Base-by-base conservation (phyloP, 305 asterid genomes). In the Nicotiana rustica region DNA sequence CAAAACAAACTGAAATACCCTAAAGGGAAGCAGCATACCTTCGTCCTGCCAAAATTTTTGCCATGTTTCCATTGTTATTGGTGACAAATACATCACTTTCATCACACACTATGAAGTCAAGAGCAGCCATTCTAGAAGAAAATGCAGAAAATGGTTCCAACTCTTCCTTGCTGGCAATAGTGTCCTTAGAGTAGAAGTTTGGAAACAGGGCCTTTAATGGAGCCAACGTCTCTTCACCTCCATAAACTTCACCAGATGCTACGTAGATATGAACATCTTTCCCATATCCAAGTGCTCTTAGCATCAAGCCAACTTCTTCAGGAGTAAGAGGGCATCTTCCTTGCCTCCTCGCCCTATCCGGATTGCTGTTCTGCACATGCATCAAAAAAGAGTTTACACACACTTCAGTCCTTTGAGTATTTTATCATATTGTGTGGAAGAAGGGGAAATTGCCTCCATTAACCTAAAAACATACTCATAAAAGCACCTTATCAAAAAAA, bases 51-150 rank as follows among this genome's bases (percentile, higher is more conserved):
- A 96, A 83, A 67, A 96, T 96, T 88, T 91, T 96, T 17, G 98
- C 99, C 99, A 96, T 96, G 91, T 96, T 96, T 18, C 99, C 99
- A 17, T 96, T 94, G 95, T 96, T 96, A 86, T 96, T 96, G 47
- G 99, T 92, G 6, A 92, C 98, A 88, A 96, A 94, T 15, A 94
- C 99, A 83, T 96, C 97, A 79, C 99, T 96, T 85, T 90, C 98
- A 85, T 96, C 98, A 62, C 98, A 96, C 25, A 89, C 99, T 29
- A 94, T 92, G 82, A 93, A 96, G 88, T 96, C 99, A 29, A 96
- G 87, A 36, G 99, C 99, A 84, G 98, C 98, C 98, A 93, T 89
- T 78, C 98, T 93, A 86, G 98, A 90, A 65, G 99, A 96, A 89
- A 89, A 96, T 62, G 84, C 60, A 85, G 97, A 90, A 90, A 96